phyloP scores from a whole-genome alignment of 2,329 filamentous ascomycete genomes.

The Cladophialophora exuberans region DNA sequence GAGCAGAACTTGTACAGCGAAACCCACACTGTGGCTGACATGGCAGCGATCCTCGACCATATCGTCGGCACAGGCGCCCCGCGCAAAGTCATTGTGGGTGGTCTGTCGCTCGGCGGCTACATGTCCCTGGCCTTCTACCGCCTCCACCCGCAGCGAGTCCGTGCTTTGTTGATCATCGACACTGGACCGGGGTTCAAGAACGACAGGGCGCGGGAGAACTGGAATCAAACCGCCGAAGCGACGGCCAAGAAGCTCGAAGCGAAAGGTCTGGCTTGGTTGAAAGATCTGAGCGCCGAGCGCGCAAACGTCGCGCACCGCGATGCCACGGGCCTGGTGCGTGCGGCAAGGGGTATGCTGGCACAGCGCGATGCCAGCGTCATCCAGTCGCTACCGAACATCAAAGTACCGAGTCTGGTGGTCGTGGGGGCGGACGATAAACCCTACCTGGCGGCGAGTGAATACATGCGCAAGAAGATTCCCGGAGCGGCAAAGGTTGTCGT shows the following conservation, averaged over 20 bases:
- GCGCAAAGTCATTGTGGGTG: slow-evolving; percentile 18
- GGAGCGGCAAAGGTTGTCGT: slow-evolving; percentile 23
- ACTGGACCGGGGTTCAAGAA: slow-evolving; percentile 29
- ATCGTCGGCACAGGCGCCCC: not conserved
- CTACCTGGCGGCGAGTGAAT: slow-evolving; percentile 26
- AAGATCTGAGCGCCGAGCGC: slow-evolving; percentile 20
- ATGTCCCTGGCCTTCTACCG: slow-evolving; percentile 31
- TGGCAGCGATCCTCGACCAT: slow-evolving; percentile 19
- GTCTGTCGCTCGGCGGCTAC: slow-evolving; percentile 27
- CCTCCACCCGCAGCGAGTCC: slow-evolving; percentile 12
- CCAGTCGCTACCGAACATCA: slow-evolving; percentile 4
- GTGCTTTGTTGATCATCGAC: slow-evolving; percentile 26
- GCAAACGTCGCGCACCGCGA: slow-evolving; percentile 18
- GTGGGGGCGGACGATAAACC: slow-evolving; percentile 28
- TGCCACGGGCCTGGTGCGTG: slow-evolving; percentile 22
- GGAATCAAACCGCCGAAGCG: slow-evolving; percentile 26
- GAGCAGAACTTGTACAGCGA: slow-evolving; percentile 23
- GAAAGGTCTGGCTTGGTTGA: slow-evolving; percentile 15
- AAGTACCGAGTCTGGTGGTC: slow-evolving; percentile 25
- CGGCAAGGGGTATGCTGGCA: slow-evolving; percentile 28
- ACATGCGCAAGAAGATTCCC: slow-evolving; percentile 26
- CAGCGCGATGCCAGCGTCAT: slow-evolving; percentile 23
- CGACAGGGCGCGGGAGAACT: slow-evolving; percentile 19
- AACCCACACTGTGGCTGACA: slow-evolving; percentile 23
- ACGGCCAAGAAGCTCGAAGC: slow-evolving; percentile 19